Evolutionary conservation across 495 filamentous ascomycete species (phyloP).

Genomic region (Aspergillus conjunctus): DNA sequence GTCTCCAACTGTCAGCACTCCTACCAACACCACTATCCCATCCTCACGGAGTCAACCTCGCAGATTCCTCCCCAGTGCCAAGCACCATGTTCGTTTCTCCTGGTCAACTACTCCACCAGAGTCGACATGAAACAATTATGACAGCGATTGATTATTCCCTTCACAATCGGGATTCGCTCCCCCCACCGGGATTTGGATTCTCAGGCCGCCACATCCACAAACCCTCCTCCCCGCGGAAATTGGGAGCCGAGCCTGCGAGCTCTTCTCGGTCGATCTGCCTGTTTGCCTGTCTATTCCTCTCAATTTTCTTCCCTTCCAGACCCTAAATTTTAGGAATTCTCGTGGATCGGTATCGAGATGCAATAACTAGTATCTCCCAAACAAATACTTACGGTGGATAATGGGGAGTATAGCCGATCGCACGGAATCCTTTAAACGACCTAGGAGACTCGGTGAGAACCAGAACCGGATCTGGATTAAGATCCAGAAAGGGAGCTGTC

Average conservation of each 20-base stretch:
- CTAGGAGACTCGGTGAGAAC: constrained; percentile 28
- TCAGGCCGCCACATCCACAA: not conserved
- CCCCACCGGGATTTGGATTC: constrained; percentile 14
- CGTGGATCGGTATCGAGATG: not conserved
- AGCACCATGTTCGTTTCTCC: not conserved
- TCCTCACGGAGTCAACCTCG: not conserved
- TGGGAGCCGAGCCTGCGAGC: not conserved
- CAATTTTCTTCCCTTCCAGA: not conserved
- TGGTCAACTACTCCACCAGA: not conserved
- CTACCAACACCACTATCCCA: no score
- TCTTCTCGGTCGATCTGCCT: no score
- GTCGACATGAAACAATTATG: not conserved
- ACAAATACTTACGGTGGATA: no score
- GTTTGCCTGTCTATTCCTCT: not conserved
- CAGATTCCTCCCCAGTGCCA: not conserved
- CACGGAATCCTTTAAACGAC: not conserved
- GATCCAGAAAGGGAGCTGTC: constrained; percentile 50
- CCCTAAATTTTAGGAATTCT: not conserved
- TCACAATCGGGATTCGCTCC: constrained; percentile 8
- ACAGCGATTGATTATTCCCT: not conserved
- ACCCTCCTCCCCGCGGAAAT: not conserved
- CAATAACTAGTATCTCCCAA: no score
- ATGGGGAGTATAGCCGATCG: no score
- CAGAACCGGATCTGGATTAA: constrained; percentile 4
- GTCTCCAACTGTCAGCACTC: not conserved